phyloP scores from a whole-genome alignment of 1,284 basidiomycete genomes.

The Pseudozyma thailandica region DNA sequence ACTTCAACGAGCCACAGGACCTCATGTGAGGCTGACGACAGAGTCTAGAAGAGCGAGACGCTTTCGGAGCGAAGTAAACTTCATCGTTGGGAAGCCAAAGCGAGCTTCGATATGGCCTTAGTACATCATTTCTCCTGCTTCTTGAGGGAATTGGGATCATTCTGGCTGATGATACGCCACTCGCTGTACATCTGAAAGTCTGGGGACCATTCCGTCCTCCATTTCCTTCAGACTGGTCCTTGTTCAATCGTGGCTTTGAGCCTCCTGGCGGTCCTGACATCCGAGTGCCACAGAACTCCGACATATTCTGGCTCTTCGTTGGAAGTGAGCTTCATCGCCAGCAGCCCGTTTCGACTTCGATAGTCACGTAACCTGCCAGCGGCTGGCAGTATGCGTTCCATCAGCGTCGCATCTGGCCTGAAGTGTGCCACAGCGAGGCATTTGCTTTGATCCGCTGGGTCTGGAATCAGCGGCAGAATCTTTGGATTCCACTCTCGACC shows the following conservation, averaged over 20 bases:
- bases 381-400: not conserved
- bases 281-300: slow-evolving; percentile 7
- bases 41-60: too few relatives aligned
- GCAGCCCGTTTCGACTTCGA: not conserved
- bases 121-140: too few relatives aligned
- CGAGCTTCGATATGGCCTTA: too few relatives aligned
- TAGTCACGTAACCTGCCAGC: too few relatives aligned
- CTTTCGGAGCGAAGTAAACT: too few relatives aligned
- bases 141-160: too few relatives aligned
- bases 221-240: not conserved
- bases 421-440: slow-evolving; percentile 7
- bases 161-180: slow-evolving; percentile 1
- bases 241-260: not conserved
- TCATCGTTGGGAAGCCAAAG: too few relatives aligned
- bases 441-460: not conserved
- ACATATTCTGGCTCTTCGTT: slow-evolving; percentile 12
- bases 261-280: not conserved
- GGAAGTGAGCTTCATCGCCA: slow-evolving; percentile 6
- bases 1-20: too few relatives aligned
- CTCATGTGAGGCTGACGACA: too few relatives aligned
- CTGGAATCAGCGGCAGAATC: not conserved
- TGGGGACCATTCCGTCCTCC: not conserved
- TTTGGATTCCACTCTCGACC: slow-evolving; percentile 2
- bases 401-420: not conserved
- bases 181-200: slow-evolving; percentile 2